phyloP scores from a whole-genome alignment of 192 early-diverging fungal genomes.

The Mortierella alpina region DNA sequence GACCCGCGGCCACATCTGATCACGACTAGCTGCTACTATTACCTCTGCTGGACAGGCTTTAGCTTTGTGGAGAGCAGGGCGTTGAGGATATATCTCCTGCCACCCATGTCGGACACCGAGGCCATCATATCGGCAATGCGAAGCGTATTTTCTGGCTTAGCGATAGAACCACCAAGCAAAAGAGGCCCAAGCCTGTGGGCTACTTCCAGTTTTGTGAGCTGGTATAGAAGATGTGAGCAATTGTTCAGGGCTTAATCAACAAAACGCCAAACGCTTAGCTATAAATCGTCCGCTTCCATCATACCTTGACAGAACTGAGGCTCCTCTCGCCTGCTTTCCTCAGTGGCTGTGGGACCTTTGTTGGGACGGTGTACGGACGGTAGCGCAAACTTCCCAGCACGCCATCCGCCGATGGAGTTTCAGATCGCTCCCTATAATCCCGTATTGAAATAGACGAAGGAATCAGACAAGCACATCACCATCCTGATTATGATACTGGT shows the following conservation, averaged over 20 bases:
- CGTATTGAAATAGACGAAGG: background rate
- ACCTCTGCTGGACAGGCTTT: conserved; percentile 5
- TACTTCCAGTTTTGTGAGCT: background rate
- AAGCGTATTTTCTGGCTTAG: background rate
- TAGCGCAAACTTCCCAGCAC: conserved; percentile 9
- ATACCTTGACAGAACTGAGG: no score
- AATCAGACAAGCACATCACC: no score
- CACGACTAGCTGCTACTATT: background rate
- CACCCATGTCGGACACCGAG: background rate
- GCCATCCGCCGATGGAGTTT: conserved; percentile 16
- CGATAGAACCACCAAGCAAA: conserved; percentile 29
- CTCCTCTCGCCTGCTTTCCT: background rate
- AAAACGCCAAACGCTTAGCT: no score
- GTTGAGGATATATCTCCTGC: conserved; percentile 25
- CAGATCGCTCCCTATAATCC: conserved; percentile 3
- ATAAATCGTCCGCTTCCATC: no score
- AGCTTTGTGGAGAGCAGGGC: conserved; percentile 19
- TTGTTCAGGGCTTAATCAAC: no score
- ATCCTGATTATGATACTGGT: no score
- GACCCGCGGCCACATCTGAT: background rate
- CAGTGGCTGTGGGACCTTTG: background rate
- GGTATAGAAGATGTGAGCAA: background rate
- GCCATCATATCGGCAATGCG: conserved; percentile 14
- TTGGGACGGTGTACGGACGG: background rate
- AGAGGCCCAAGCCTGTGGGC: background rate